Conservation (phyloP, 352 stramenopile species). For the Globisporangium sylvaticum region DNA sequence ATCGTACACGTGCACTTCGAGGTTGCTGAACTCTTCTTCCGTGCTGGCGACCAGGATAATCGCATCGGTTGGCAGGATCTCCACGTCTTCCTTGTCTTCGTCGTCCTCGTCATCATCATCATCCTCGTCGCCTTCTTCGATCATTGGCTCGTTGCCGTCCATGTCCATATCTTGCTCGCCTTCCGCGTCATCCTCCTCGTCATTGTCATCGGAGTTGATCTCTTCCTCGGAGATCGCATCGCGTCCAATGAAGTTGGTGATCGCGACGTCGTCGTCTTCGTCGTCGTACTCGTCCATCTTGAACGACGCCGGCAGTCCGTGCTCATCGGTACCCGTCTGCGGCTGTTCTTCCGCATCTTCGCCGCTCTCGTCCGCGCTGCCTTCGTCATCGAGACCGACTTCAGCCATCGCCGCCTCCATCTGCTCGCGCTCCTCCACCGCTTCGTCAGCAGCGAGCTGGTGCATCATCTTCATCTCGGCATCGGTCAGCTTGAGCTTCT, state of each 20-base stretch:
- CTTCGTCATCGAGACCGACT: slow-evolving; percentile 39
- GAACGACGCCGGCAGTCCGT: slow-evolving; percentile 63
- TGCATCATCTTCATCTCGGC: slow-evolving; percentile 81
- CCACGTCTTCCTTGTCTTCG: slow-evolving; percentile 90
- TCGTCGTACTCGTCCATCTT: slow-evolving; percentile 90
- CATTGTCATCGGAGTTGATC: slow-evolving; percentile 25
- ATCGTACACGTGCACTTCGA: slow-evolving; percentile 99
- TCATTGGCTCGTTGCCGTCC: slow-evolving; percentile 23
- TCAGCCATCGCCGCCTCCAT: slow-evolving; percentile 53
- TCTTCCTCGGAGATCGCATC: slow-evolving; percentile 26
- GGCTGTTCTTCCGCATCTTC: slow-evolving; percentile 13
- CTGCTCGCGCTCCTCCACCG: slow-evolving; percentile 50
- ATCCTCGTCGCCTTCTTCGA: slow-evolving; percentile 31
- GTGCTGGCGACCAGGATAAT: slow-evolving; percentile 96
- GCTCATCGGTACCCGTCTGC: slow-evolving; percentile 29
- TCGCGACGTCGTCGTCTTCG: slow-evolving; percentile 76
- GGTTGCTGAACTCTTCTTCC: slow-evolving; percentile 97
- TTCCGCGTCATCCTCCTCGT: slow-evolving; percentile 28
- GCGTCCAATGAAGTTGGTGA: slow-evolving; percentile 71
- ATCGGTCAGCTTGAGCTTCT: slow-evolving; percentile 86
- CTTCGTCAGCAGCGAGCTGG: slow-evolving; percentile 68
- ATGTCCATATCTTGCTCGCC: slow-evolving; percentile 51
- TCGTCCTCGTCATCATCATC: slow-evolving; percentile 70
- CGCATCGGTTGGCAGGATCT: slow-evolving; percentile 91
- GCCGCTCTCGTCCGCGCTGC: slow-evolving; percentile 5